A percentile compares a stretch with the other conserved stretches of the same genome.
Conservation (phyloP, 345 rosid species). For the Hypericum perforatum region DNA sequence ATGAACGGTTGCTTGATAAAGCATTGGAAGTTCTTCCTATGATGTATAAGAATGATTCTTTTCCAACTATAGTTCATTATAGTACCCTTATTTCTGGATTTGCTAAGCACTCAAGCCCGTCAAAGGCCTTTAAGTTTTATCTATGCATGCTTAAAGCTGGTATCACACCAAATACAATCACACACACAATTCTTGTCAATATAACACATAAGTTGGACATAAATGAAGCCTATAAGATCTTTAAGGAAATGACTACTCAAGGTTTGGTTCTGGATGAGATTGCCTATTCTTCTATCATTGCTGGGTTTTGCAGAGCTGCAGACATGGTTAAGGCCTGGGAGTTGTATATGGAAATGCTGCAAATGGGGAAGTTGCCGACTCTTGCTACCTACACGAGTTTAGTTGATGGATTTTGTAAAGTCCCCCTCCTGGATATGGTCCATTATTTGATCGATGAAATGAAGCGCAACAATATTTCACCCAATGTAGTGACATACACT, state of each 20-base stretch:
- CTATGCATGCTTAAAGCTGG: conserved; percentile 36
- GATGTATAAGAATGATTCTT: conserved; percentile 40
- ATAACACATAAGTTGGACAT: conserved; percentile 20
- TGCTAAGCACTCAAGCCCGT: conserved; percentile 27
- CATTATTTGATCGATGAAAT: conserved; percentile 27
- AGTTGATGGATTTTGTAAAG: conserved; percentile 37
- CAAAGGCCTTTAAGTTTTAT: conserved; percentile 27
- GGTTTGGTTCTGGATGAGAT: conserved; percentile 33
- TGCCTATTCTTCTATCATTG: conserved; percentile 35
- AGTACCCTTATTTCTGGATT: conserved; percentile 35
- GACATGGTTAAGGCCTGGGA: conserved; percentile 34
- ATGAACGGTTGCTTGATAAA: conserved; percentile 20
- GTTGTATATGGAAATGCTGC: conserved; percentile 24
- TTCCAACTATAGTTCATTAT: conserved; percentile 26
- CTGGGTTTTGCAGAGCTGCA: conserved; percentile 34
- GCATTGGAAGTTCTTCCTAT: conserved; percentile 38
- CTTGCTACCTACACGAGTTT: conserved; percentile 41
- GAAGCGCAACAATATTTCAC: conserved; percentile 24
- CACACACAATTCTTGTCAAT: conserved; percentile 36
- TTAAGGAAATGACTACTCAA: conserved; percentile 27
- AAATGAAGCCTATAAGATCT: conserved; percentile 26
- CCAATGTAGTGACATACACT: conserved; percentile 37
- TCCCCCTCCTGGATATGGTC: conserved; percentile 35
- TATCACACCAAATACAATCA: conserved; percentile 23
- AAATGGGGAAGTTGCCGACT: conserved; percentile 23